A percentile compares a stretch with the other conserved stretches of the same genome.
Evolutionary conservation across 257 asterid species (phyloP).

Genomic region (Solanum chmielewskii): DNA sequence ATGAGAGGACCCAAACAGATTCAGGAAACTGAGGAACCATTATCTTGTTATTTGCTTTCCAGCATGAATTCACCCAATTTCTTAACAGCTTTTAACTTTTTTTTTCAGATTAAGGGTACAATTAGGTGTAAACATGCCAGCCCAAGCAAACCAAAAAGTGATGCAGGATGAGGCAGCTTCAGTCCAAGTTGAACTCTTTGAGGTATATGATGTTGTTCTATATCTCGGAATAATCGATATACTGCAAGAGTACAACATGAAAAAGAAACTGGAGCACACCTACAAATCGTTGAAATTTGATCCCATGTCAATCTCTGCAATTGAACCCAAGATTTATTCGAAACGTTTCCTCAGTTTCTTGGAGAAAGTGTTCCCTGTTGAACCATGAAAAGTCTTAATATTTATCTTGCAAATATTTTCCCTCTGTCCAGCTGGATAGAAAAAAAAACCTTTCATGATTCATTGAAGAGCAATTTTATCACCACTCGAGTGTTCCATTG

Average conservation of each 20-base stretch:
- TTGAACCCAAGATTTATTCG: conserved; percentile 60
- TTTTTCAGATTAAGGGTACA: conserved; percentile 82
- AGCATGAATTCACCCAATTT: not conserved
- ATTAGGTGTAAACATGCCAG: conserved; percentile 97
- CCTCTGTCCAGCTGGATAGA: not conserved
- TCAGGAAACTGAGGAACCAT: not conserved
- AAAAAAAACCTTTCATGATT: not conserved
- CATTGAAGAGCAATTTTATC: not conserved
- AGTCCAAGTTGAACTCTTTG: conserved; percentile 66
- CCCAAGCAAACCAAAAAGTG: conserved; percentile 71
- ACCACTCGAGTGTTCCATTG: not conserved
- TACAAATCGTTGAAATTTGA: conserved; percentile 62
- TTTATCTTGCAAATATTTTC: not conserved
- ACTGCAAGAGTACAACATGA: conserved; percentile 77
- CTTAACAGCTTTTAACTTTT: not conserved
- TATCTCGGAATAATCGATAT: conserved; percentile 86
- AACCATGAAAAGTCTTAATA: conserved; percentile 14
- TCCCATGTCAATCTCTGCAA: conserved; percentile 65
- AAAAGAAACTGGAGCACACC: conserved; percentile 61
- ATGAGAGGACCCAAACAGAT: not conserved
- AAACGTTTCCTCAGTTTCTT: conserved; percentile 57
- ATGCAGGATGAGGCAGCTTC: conserved; percentile 39
- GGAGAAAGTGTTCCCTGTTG: conserved; percentile 51
- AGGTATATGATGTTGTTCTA: conserved; percentile 85
- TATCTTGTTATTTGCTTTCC: not conserved